A percentile compares a stretch with the other conserved stretches of the same genome.
phyloP scores from a whole-genome alignment of 2,329 filamentous ascomycete genomes.

The Cladobotryum protrusum region DNA sequence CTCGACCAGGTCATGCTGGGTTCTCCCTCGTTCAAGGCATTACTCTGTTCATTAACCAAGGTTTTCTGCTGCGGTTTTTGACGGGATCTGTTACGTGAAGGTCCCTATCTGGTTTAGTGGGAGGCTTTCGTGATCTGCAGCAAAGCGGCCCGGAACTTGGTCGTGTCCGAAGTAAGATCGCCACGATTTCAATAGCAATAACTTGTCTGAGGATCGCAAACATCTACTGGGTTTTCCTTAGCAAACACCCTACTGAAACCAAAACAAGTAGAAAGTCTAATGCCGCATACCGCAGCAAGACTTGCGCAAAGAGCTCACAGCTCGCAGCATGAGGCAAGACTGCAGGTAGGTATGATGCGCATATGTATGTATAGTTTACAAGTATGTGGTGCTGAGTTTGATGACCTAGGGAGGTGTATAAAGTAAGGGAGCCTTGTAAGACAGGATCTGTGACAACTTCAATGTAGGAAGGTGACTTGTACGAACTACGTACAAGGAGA shows the following conservation, averaged over 20 bases:
- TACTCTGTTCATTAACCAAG: not conserved
- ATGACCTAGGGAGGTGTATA: constrained; percentile 3
- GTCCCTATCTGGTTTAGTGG: constrained; percentile 2
- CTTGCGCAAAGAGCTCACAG: not conserved
- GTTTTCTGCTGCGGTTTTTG: not conserved
- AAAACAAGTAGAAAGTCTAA: not conserved
- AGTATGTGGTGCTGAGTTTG: constrained; percentile 1
- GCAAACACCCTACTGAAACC: not conserved
- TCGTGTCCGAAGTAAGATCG: not conserved
- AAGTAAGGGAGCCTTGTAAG: constrained; percentile 3
- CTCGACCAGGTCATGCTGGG: not conserved
- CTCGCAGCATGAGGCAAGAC: not conserved
- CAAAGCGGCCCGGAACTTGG: constrained; percentile 9
- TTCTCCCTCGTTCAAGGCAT: not conserved
- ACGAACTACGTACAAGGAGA: no score
- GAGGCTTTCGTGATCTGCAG: constrained; percentile 10
- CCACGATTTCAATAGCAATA: not conserved
- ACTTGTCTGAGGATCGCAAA: no score
- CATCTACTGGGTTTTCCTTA: no score
- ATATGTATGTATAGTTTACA: constrained; percentile 21
- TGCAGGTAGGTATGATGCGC: constrained; percentile 31
- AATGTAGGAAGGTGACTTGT: constrained; percentile 1
- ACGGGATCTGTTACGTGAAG: not conserved
- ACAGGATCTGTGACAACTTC: constrained; percentile 4
- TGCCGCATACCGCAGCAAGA: not conserved